A percentile compares a stretch with the other conserved stretches of the same genome.
These are phyloP conservation scores for Capsicum pubescens DNA, from an alignment of 257 asterid genomes.

Conservation along the genomic window DNA sequence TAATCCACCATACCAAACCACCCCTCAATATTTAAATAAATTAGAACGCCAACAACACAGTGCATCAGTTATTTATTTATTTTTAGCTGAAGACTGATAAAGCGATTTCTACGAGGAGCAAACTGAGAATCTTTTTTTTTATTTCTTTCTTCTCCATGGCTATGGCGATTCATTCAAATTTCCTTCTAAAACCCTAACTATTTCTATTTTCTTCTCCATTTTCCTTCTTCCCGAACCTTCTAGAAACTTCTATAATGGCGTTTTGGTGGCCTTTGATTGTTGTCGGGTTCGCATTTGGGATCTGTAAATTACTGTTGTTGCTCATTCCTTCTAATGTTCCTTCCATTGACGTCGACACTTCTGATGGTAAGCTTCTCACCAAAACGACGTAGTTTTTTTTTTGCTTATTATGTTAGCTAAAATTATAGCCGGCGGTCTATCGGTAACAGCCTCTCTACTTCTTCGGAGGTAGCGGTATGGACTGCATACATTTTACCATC, in stretches of 20 bases:
- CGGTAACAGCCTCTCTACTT: too few species aligned
- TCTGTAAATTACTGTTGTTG: slow-evolving; percentile 85
- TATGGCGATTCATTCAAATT: not conserved
- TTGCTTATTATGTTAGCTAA: too few species aligned
- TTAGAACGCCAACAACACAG: too few species aligned
- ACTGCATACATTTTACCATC: too few species aligned
- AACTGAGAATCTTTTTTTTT: not conserved
- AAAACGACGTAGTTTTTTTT: too few species aligned
- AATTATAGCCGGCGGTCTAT: too few species aligned
- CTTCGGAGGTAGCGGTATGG: too few species aligned
- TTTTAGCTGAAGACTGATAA: not conserved
- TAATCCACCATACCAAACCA: too few species aligned
- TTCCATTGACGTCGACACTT: slow-evolving; percentile 86
- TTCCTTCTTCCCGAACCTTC: not conserved
- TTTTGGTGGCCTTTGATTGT: slow-evolving; percentile 92
- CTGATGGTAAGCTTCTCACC: slow-evolving; percentile 62
- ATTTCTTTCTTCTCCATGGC: not conserved
- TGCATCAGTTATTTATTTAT: too few species aligned
- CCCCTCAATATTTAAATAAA: too few species aligned
- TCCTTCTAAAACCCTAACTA: slow-evolving; percentile 15
- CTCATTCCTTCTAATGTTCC: slow-evolving; percentile 93
- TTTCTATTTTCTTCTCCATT: not conserved
- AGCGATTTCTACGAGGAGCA: slow-evolving; percentile 15
- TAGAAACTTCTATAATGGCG: slow-evolving; percentile 57
- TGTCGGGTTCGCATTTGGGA: slow-evolving; percentile 67